Base-by-base conservation (phyloP, 2,329 filamentous ascomycete genomes). In the Microsporum ferrugineum region DNA sequence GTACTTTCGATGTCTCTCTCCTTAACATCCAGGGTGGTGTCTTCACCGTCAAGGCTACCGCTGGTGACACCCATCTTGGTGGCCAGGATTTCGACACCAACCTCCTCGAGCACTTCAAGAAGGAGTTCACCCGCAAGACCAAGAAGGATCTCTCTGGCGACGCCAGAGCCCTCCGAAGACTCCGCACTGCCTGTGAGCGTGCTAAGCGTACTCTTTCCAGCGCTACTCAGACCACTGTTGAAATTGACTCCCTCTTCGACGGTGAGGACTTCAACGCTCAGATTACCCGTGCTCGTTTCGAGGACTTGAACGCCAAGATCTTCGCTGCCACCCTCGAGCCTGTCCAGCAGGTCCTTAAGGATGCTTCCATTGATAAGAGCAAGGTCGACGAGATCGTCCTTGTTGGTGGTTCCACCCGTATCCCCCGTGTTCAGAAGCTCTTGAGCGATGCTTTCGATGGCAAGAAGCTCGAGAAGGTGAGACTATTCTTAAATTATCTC, bases 1-100 rank as follows among this genome's bases (percentile, higher is more conserved):
- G 94, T 85, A 99, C 94, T 77, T 99, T 99, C 80, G 94, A 99
- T 96, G 94, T 99, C 33, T 97, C 94, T 66, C 89, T 97, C 69
- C 85, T 99, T 53, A 92, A 96, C 84, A 97, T 99, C 76, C 91
- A 97, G 81, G 91, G 92, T 75, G 94, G 94, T 84, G 94, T 99
- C 72, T 99, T 99, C 85, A 96, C 92, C 67, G 94, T 97, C 77
- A 95, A 95, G 86, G 91, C 92, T 65, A 97, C 94, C 63, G 91
- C 92, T 72, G 94, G 94, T 85, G 92, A 99, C 73, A 96, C 91
- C 72, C 91, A 96, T 77, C 81, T 96, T 76, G 92, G 91, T 84
- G 91, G 91, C 72, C 87, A 94, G 75, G 92, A 96, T 74, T 97
- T 97, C 76, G 94, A 97, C 73, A 96, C 89, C 72, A 92, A 91